Conservation (phyloP, 805 yeast genomes). For the Suhomyces sp. region DNA sequence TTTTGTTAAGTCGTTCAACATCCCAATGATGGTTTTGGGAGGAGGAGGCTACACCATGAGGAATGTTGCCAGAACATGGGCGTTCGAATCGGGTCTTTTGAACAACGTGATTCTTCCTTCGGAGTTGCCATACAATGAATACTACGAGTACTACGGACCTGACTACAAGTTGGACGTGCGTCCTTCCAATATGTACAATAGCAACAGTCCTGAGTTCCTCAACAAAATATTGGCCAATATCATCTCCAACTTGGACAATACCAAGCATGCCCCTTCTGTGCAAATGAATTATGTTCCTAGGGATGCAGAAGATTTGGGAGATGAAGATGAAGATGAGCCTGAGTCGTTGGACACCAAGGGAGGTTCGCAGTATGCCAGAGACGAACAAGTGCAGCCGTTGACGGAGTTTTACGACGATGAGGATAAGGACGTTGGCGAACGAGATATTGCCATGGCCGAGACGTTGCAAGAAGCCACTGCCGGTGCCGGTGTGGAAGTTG, state of each 20-base stretch:
- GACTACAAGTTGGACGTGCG: conserved; percentile 93
- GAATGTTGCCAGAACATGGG: conserved; percentile 94
- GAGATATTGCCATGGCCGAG: conserved; percentile 17
- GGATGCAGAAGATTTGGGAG: conserved; percentile 84
- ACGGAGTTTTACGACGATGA: conserved; percentile 77
- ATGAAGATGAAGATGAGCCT: conserved; percentile 78
- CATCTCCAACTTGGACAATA: conserved; percentile 73
- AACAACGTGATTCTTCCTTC: conserved; percentile 70
- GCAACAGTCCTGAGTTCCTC: conserved; percentile 88
- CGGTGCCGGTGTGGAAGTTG: not conserved
- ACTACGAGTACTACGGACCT: conserved; percentile 96
- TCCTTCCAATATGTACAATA: conserved; percentile 95
- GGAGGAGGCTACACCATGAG: conserved; percentile 99
- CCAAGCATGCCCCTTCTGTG: conserved; percentile 97
- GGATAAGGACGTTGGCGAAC: conserved; percentile 42
- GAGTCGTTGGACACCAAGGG: conserved; percentile 86
- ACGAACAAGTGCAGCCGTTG: conserved; percentile 63
- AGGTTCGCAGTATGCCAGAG: conserved; percentile 84
- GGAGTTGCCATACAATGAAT: conserved; percentile 82
- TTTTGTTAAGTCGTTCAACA: conserved; percentile 77
- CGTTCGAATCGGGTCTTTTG: conserved; percentile 85
- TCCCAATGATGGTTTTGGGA: conserved; percentile 91
- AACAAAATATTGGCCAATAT: conserved; percentile 80
- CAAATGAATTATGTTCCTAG: conserved; percentile 87
- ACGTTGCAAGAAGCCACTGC: not conserved